A percentile compares a stretch with the other conserved stretches of the same genome.
phyloP scores from a whole-genome alignment of 495 filamentous ascomycete species.

The Hyaloscypha hepaticicola region DNA sequence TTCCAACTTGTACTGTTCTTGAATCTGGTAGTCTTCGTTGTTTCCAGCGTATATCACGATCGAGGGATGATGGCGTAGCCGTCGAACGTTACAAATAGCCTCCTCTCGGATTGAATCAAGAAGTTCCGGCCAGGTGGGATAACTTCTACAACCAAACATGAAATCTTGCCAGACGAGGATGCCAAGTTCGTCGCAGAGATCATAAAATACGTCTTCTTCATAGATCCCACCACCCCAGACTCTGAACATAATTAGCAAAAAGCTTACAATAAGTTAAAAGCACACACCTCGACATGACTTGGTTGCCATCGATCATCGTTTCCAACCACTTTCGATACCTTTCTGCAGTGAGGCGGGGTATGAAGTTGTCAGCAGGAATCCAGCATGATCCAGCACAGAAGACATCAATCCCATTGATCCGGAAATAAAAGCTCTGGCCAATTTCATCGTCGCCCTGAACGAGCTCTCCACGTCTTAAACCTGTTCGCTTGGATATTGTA shows the following conservation, averaged over 20 bases:
- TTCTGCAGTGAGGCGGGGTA: background rate
- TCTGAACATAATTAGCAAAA: background rate
- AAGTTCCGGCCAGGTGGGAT: constrained; percentile 63
- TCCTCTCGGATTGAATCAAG: constrained; percentile 66
- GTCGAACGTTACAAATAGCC: constrained; percentile 67
- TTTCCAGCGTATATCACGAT: constrained; percentile 86
- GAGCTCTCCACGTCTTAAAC: constrained; percentile 66
- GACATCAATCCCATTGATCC: constrained; percentile 2
- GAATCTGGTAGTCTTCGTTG: constrained; percentile 37
- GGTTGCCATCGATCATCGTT: background rate
- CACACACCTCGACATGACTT: constrained; percentile 37
- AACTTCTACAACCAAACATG: constrained; percentile 66
- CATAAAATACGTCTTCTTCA: constrained; percentile 63
- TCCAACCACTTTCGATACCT: background rate
- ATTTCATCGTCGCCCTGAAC: constrained; percentile 63
- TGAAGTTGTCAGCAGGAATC: constrained; percentile 8
- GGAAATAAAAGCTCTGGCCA: constrained; percentile 50
- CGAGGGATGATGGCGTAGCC: constrained; percentile 79
- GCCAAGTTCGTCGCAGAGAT: constrained; percentile 61
- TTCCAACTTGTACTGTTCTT: background rate
- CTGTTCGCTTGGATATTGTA: constrained; percentile 28
- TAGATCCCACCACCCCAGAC: constrained; percentile 55
- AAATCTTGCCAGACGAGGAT: constrained; percentile 71
- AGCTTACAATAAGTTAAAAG: background rate
- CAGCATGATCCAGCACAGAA: background rate